Evolutionary conservation across 73 alveolate genomes (phyloP), one percentile per base, ranked within the genome.

Genomic region (Stentor roeselii): DNA sequence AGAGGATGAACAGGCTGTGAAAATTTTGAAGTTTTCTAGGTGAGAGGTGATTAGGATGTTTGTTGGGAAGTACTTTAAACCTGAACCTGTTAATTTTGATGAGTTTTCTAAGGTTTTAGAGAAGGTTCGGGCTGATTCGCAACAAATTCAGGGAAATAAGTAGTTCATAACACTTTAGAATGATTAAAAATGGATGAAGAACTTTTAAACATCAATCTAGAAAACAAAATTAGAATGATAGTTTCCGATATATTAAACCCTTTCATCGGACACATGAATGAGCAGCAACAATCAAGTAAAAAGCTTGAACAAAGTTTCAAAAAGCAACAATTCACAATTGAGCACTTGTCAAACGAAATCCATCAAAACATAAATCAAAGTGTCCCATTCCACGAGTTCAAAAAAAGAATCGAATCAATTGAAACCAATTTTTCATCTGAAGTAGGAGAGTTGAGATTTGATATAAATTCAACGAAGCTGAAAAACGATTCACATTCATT

Each of bases 11-110:
- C 42, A 67, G 37, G 41, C 80, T 36, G 11, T 32, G 37, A 67
- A 67, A 27, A 21, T 67, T n/a, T 67, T 67, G 21, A 67, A 32
- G 37, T 67, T 67, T 67, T 67, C 80, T 21, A 67, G 34, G 80
- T 67, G 34, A 67, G 14, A 27, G 21, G 21, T 67, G 0, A 30
- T 1, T 34, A 36, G 34, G 80, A 2, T 36, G 11, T 21, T 67
- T 67, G 21, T 2, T 67, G 37, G 27, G 50, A 15, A n/a, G 14
- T 21, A 67, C 37, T 67, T 67, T 34, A 67, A 27, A n/a, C 80
- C 80, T 34, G 80, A 67, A 32, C 50, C 80, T 21, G 27, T 21
- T n/a, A 21, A n/a, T 11, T n/a, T n/a, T 67, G 80, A 32, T 1
- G 80, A 67, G 1, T 67, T 67, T 21, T 67, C 14, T 11, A 32